A percentile compares a stretch with the other conserved stretches of the same genome.
Evolutionary conservation across 179 eudicot species (phyloP).

Genomic region (Heliamphora pulchella): DNA sequence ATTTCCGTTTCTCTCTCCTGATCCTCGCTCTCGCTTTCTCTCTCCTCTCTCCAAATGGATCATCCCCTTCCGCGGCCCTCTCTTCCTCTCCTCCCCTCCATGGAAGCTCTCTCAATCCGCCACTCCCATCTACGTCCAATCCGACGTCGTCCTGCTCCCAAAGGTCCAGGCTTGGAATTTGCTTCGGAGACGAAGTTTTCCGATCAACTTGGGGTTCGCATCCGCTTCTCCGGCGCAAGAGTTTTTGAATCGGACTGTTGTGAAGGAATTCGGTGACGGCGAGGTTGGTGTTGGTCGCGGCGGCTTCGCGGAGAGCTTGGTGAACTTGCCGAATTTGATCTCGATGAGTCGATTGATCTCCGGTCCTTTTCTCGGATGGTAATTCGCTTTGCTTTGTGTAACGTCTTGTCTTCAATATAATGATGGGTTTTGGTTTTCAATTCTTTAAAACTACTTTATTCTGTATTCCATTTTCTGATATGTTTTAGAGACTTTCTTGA

Average conservation of each 20-base stretch:
- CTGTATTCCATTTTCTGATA: too few relatives aligned
- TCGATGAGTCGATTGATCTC: conserved; percentile 63
- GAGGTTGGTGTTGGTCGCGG: not conserved
- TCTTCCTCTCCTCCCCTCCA: conserved; percentile 66
- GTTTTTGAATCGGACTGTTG: conserved; percentile 14
- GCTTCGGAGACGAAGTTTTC: conserved; percentile 24
- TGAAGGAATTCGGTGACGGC: conserved; percentile 17
- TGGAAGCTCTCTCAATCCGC: conserved; percentile 75
- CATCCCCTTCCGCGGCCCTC: conserved; percentile 42
- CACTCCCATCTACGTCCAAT: conserved; percentile 56
- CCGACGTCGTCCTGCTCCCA: conserved; percentile 43
- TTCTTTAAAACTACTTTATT: not conserved
- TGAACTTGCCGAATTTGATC: conserved; percentile 72
- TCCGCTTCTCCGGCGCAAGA: conserved; percentile 2
- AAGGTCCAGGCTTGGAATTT: conserved; percentile 32
- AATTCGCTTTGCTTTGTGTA: not conserved
- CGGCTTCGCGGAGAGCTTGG: conserved; percentile 39
- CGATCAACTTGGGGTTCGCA: conserved; percentile 32
- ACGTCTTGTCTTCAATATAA: not conserved
- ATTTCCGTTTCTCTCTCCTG: conserved; percentile 29
- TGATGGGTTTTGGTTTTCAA: not conserved
- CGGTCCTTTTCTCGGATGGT: conserved; percentile 94
- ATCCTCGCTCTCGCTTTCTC: conserved; percentile 25
- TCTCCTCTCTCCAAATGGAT: conserved; percentile 28
- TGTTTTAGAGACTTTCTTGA: too few relatives aligned